Base-by-base conservation (phyloP, 768 basidiomycete genomes). In the Phylloporus sp. region DNA sequence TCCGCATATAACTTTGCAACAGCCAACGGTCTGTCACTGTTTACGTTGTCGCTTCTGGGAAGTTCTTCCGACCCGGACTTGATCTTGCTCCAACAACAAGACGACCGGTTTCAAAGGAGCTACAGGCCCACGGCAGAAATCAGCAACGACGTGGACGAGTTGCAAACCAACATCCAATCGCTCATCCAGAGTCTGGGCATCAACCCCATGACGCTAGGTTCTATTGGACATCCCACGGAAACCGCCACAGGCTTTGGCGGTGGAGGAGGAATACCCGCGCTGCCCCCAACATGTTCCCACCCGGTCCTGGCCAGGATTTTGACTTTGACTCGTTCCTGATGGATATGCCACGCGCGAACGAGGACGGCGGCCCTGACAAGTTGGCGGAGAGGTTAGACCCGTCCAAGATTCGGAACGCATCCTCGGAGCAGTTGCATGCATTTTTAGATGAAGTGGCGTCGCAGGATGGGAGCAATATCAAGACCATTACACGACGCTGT, bases 121-220 rank as follows among this genome's bases (percentile, higher is more conserved):
- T 89, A 86, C 72, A 76, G 71, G 38, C 74, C 71, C 26, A 71
- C 86, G 0, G 61, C 73, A 22, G 84, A 84, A 50, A 82, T 92
- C 36, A 80, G 82, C 48, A 74, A 76, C 38, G 85, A 88, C 46
- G 86, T 92, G 22, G 81, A 83, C 52, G 77, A 79, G 29, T 66
- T 91, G 43, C 79, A 85, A 50, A 70, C 67, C 11, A 81, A 78
- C 49, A 81, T 94, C 34, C 77, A 87, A 48, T 77, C 78, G 6
- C 71, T 93, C 49, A 85, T 91, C 24, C 74, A 84, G 52, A 76
- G 76, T 38, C 74, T 90, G 38, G 86, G 85, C 7, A 63, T 86
- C 38, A 84, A 89, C 58, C 71, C 81, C 17, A 48, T 34, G 7
- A 13, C 57, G n/a, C 52, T 66, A 8, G 56, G 65, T 26, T 32